Conservation (phyloP, 164 flowering plant genomes). For the Amborella trichopoda region DNA sequence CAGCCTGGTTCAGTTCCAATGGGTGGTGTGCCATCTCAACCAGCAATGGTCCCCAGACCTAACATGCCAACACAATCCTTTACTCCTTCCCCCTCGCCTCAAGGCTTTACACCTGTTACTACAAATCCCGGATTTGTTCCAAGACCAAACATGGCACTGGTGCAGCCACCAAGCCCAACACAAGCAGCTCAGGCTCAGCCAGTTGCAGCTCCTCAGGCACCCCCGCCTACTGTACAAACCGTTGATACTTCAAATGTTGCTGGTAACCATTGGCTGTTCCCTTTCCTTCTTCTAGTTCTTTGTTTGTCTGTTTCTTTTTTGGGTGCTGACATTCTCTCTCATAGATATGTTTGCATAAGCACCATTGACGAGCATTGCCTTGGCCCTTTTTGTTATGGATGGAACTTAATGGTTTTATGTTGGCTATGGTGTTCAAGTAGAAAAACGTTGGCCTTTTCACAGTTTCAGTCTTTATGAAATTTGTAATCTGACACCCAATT, state of each 20-base stretch:
- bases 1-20: slow-evolving; percentile 30
- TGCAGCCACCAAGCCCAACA: slow-evolving; percentile 65
- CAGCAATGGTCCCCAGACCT: slow-evolving; percentile 26
- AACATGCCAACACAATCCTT: slow-evolving; percentile 39
- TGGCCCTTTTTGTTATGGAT: too few species aligned
- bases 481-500: too few species aligned
- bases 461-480: too few species aligned
- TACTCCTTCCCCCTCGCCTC: slow-evolving; percentile 33
- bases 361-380: too few species aligned
- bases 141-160: slow-evolving; percentile 36
- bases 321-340: too few species aligned
- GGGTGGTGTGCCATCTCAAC: slow-evolving; percentile 32
- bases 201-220: slow-evolving; percentile 46
- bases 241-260: slow-evolving; percentile 90
- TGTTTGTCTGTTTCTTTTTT: background rate
- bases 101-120: slow-evolving; percentile 66
- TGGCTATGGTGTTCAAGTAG: too few species aligned
- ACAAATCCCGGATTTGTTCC: slow-evolving; percentile 36
- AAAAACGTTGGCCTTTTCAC: too few species aligned
- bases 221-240: slow-evolving; percentile 91
- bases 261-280: slow-evolving; percentile 27
- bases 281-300: background rate
- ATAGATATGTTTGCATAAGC: too few species aligned
- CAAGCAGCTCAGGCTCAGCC: slow-evolving; percentile 33
- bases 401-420: too few species aligned